Evolutionary conservation across 768 basidiomycete species (phyloP).

Genomic region (Xanthoconium purpureum): DNA sequence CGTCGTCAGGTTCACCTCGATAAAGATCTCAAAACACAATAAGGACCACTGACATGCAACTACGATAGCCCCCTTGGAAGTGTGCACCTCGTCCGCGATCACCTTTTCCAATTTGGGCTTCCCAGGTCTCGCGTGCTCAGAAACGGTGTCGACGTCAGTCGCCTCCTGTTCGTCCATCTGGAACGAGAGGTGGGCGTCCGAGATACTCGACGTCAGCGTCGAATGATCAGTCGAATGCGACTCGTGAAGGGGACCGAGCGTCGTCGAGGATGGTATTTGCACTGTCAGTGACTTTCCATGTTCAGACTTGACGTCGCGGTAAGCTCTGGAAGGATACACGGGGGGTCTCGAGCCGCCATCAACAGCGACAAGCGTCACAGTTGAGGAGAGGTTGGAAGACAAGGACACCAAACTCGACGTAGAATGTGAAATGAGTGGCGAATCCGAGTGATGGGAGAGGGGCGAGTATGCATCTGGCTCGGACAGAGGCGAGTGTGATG

Average conservation of each 20-base stretch:
- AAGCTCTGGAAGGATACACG: neutral
- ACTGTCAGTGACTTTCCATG: neutral
- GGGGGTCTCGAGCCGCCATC: neutral
- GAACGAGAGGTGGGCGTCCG: conserved; percentile 26
- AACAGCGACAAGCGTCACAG: conserved; percentile 1
- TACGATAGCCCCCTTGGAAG: conserved; percentile 51
- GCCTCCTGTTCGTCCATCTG: conserved; percentile 58
- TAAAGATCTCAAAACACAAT: neutral
- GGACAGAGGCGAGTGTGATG: conserved; percentile 8
- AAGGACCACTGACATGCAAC: conserved; percentile 60
- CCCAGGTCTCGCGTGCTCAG: conserved; percentile 64
- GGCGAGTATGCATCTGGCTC: conserved; percentile 13
- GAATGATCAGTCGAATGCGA: neutral
- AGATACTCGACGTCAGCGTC: neutral
- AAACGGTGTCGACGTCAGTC: conserved; percentile 53
- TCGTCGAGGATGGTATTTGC: neutral
- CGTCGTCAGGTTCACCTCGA: neutral
- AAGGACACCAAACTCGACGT: neutral
- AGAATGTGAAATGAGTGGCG: conserved; percentile 1
- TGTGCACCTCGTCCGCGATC: conserved; percentile 60
- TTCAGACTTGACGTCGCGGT: conserved; percentile 7
- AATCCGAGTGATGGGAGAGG: conserved; percentile 7
- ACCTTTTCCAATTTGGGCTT: conserved; percentile 63
- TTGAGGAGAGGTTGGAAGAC: conserved; percentile 1
- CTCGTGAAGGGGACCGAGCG: neutral